Percentiles rank a stretch among this genome's conserved stretches.
Evolutionary conservation across 306 rosid species (phyloP).

Genomic region (Alnus glutinosa): DNA sequence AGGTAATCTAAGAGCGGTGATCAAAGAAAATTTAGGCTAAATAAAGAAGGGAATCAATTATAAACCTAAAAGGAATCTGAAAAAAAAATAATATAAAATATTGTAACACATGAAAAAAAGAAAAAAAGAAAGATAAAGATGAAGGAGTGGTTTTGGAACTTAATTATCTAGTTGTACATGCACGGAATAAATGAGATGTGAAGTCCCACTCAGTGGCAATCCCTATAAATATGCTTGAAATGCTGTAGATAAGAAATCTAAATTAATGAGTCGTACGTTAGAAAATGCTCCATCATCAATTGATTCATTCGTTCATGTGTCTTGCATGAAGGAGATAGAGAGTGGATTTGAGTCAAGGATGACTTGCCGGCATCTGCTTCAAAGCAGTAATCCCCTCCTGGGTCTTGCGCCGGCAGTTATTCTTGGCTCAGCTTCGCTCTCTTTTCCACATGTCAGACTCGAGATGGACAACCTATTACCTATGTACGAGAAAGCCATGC

Average conservation of each 20-base stretch:
- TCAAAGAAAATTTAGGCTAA: no score
- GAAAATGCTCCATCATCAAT: background rate
- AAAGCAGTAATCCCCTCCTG: background rate
- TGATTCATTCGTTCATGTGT: background rate
- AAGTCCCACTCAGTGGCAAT: no score
- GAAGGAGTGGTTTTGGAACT: no score
- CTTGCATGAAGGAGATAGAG: constrained; percentile 31
- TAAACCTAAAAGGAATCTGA: no score
- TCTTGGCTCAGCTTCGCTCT: constrained; percentile 35
- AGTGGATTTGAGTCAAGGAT: constrained; percentile 54
- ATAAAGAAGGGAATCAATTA: no score
- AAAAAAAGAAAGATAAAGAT: no score
- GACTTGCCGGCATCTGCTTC: constrained; percentile 37
- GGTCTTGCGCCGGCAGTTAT: constrained; percentile 27
- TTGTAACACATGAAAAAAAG: no score
- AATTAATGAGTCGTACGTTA: background rate
- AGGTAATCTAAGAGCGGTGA: no score
- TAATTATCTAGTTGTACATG: no score
- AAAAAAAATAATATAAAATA: no score
- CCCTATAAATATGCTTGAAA: constrained; percentile 16
- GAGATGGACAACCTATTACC: background rate
- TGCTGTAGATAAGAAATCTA: background rate
- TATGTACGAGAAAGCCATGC: no score
- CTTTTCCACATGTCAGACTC: constrained; percentile 31
- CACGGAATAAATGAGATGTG: no score